Percentiles rank a stretch among this genome's conserved stretches.
phyloP scores from a whole-genome alignment of 805 yeast genomes.

The Schwanniomyces occidentalis region DNA sequence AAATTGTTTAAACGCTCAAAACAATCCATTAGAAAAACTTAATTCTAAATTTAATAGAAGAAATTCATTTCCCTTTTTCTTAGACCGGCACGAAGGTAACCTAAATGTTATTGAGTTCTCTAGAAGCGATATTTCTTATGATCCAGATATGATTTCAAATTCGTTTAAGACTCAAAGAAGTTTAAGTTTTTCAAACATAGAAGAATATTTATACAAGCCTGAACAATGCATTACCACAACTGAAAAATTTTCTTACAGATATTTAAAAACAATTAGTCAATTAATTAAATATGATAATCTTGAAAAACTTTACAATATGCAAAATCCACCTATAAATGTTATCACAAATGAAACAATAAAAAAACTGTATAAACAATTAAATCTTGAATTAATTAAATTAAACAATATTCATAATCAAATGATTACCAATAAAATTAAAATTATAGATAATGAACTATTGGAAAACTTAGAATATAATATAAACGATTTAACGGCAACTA shows the following conservation, averaged over 20 bases:
- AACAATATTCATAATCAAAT: conserved; percentile 27
- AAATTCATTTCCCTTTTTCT: conserved; percentile 32
- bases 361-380: conserved; percentile 26
- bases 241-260: conserved; percentile 16
- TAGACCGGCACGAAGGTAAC: conserved; percentile 16
- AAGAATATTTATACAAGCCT: conserved; percentile 11
- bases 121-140: conserved; percentile 7
- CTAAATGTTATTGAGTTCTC: conserved; percentile 20
- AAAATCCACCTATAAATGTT: not conserved
- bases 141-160: not conserved
- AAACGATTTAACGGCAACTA: conserved; percentile 29
- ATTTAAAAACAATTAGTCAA: conserved; percentile 15
- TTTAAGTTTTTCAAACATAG: conserved; percentile 26
- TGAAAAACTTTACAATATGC: conserved; percentile 13
- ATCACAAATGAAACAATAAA: conserved; percentile 14
- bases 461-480: conserved; percentile 28
- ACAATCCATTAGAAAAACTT: conserved; percentile 11
- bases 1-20: not conserved
- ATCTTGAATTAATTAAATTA: conserved; percentile 30
- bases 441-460: conserved; percentile 30
- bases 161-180: conserved; percentile 12
- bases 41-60: conserved; percentile 28
- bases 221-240: conserved; percentile 12
- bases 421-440: conserved; percentile 20
- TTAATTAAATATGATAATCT: conserved; percentile 22